Base-by-base conservation (phyloP, 2,329 filamentous ascomycete genomes). In the Pseudogymnoascus sp. region DNA sequence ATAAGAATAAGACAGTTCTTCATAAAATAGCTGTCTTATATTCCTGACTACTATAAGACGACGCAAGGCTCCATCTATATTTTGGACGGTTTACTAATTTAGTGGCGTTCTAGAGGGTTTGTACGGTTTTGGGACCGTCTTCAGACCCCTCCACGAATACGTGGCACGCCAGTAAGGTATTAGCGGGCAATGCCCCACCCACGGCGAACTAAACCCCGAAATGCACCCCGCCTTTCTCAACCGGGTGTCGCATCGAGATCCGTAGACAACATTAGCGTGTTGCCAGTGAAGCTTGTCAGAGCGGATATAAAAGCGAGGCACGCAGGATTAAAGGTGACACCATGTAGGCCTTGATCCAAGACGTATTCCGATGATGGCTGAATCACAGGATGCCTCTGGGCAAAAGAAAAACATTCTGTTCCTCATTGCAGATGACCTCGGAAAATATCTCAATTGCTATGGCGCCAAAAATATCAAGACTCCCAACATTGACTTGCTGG, bases 351-450 rank as follows among this genome's bases (percentile, higher is more conserved):
- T 50, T 29, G 15, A 26, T 50, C 15, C 7, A 50, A 50, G 44
- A 4, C 13, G 23, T 26, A 50, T 13, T 50, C 21, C 15, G 7
- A 50, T 29, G 26, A 50, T 50, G 44, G 21, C 21, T 26, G 44
- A 50, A 26, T 50, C 44, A 50, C 44, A 21, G 21, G 44, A 50
- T 50, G 44, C 21, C 44, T 50, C 21, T 10, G 44, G 44, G 44
- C 44, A 46, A 29, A 61, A 61, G 59, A 73, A 68, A 61, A 77
- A 77, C 61, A 72, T 75, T 62, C 70, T 80, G 2, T 70, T 78
- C 3, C 62, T 79, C 23, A 69, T 79, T 31, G 77, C 78, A 9
- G 77, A 79, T 66, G 77, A 80, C 63, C 70, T 80, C 9, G 77
- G 78, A 4, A 71, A 71, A 23, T 68, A 72, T 60, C 65, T 78